phyloP scores from a whole-genome alignment of 2,329 filamentous ascomycete genomes.

The Purpureocillium lavendulum region DNA sequence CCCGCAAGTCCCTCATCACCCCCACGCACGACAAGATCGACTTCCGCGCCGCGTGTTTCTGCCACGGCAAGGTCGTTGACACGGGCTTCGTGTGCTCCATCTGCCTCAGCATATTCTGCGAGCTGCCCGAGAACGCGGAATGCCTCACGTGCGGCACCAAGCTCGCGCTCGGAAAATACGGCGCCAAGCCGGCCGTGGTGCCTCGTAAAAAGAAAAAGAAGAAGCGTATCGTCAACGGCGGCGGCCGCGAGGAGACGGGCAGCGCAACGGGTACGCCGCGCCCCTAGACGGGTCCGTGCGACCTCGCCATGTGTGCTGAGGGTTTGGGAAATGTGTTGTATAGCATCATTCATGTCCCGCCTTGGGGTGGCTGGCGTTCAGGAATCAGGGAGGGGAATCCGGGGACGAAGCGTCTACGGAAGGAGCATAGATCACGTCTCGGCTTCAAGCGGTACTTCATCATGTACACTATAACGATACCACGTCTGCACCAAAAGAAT shows the following conservation, averaged over 20 bases:
- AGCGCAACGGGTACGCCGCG: constrained; percentile 54
- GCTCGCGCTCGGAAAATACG: constrained; percentile 68
- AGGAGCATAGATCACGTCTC: not conserved
- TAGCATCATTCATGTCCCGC: too few relatives aligned
- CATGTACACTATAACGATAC: constrained; percentile 4
- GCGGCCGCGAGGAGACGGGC: constrained; percentile 44
- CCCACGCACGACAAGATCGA: constrained; percentile 84
- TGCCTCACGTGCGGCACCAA: constrained; percentile 80
- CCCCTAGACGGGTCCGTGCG: constrained; percentile 10
- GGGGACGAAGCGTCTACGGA: not conserved
- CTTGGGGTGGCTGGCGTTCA: constrained; percentile 12
- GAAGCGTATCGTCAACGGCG: constrained; percentile 52
- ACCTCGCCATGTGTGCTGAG: too few relatives aligned
- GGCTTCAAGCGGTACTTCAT: not conserved
- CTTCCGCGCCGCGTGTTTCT: constrained; percentile 97
- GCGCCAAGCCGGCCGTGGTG: constrained; percentile 67
- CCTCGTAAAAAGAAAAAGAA: constrained; percentile 68
- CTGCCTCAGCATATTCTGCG: constrained; percentile 89
- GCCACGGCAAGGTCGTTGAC: constrained; percentile 83
- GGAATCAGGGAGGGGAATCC: not conserved
- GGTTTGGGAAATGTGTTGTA: too few relatives aligned
- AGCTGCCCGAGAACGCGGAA: constrained; percentile 49
- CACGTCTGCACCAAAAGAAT: not conserved
- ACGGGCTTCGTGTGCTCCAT: constrained; percentile 94
- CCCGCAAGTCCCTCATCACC: constrained; percentile 56